Conservation (phyloP, 306 rosid species). For the Hylodesmum podocarpum region DNA sequence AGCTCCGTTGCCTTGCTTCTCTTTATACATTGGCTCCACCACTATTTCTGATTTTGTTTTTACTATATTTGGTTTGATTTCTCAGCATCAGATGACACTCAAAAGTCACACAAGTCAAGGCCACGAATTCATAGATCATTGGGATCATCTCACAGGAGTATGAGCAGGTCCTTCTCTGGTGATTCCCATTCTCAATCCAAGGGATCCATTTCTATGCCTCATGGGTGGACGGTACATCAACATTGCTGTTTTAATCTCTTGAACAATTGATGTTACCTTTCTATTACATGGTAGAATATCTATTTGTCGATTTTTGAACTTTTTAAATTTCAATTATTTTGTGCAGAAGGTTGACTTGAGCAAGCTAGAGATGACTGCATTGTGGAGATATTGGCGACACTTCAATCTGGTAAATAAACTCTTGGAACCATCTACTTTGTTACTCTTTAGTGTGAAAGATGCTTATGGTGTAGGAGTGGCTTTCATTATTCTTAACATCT, state of each 20-base stretch:
- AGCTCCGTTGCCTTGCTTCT: slow-evolving; percentile 37
- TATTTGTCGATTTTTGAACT: too few species aligned
- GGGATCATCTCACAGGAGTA: slow-evolving; percentile 77
- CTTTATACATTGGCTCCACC: slow-evolving; percentile 46
- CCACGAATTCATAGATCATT: slow-evolving; percentile 67
- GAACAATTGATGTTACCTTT: neutral
- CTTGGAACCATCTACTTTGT: neutral
- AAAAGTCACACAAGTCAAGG: slow-evolving; percentile 83
- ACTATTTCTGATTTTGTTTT: slow-evolving; percentile 40
- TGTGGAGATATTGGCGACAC: slow-evolving; percentile 95
- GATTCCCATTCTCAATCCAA: slow-evolving; percentile 91
- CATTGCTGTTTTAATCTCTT: neutral
- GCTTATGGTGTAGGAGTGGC: neutral
- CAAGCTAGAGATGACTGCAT: slow-evolving; percentile 85
- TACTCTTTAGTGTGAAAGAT: neutral
- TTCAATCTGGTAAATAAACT: slow-evolving; percentile 82
- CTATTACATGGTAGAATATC: neutral
- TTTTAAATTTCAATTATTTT: neutral
- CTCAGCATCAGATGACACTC: slow-evolving; percentile 86
- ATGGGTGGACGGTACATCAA: slow-evolving; percentile 64
- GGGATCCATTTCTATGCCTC: slow-evolving; percentile 73
- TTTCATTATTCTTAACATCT: neutral
- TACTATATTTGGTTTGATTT: slow-evolving; percentile 27
- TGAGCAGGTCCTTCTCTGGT: slow-evolving; percentile 76
- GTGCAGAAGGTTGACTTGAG: slow-evolving; percentile 82